Percentiles rank a stretch among this genome's conserved stretches.
Evolutionary conservation across 371 early-diverging fungal species (phyloP).

Genomic region (Rhizopus stolonifer): DNA sequence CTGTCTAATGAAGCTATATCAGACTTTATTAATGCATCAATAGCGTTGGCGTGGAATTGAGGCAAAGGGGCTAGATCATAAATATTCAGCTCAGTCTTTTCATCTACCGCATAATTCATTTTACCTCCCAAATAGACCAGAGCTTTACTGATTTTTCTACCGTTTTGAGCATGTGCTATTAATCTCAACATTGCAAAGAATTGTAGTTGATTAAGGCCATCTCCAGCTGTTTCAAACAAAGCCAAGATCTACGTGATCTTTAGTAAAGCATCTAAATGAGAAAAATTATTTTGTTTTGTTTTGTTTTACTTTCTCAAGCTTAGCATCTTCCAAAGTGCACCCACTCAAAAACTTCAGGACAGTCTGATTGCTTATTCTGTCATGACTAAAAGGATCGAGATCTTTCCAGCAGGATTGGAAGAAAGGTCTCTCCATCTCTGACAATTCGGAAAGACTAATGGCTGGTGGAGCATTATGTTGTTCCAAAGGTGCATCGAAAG

Average conservation of each 20-base stretch:
- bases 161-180: slow-evolving; percentile 46
- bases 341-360: slow-evolving; percentile 31
- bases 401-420: slow-evolving; percentile 43
- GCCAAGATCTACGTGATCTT: slow-evolving; percentile 24
- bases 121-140: slow-evolving; percentile 38
- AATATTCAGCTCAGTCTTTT: not conserved
- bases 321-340: slow-evolving; percentile 26
- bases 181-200: slow-evolving; percentile 43
- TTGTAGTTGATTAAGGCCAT: slow-evolving; percentile 29
- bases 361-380: slow-evolving; percentile 26
- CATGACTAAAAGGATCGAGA: slow-evolving; percentile 36
- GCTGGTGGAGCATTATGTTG: slow-evolving; percentile 13
- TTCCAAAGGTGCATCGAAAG: not conserved
- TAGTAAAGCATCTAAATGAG: not conserved
- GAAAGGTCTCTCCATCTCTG: slow-evolving; percentile 24
- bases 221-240: slow-evolving; percentile 29
- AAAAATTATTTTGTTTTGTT: not conserved
- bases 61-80: slow-evolving; percentile 30
- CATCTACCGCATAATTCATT: not conserved
- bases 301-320: slow-evolving; percentile 31
- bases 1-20: not conserved
- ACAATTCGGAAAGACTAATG: slow-evolving; percentile 23
- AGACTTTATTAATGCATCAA: slow-evolving; percentile 24
- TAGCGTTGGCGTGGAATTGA: slow-evolving; percentile 30
- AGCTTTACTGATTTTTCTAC: slow-evolving; percentile 35